Conservation (phyloP, 768 basidiomycete genomes). For the Inosperma sp. region DNA sequence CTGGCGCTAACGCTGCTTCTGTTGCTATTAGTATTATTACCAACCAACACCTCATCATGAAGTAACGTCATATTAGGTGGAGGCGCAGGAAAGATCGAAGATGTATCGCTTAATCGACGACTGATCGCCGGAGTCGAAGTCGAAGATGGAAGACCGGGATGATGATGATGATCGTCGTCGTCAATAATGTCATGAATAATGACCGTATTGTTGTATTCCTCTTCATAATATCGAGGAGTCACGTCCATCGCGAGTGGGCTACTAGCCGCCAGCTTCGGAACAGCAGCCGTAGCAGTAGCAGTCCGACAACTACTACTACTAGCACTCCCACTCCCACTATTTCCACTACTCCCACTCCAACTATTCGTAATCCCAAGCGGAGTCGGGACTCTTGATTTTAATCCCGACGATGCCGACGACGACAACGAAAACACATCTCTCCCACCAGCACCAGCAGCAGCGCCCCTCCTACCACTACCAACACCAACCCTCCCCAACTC, state of each 20-base stretch:
- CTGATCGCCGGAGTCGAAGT: conserved; percentile 25
- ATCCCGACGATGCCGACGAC: background rate
- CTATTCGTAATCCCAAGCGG: conserved; percentile 21
- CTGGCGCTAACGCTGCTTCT: conserved; percentile 22
- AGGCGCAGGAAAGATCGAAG: conserved; percentile 61
- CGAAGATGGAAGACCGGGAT: conserved; percentile 16
- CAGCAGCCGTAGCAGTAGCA: conserved; percentile 19
- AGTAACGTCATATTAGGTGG: conserved; percentile 76
- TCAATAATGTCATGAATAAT: conserved; percentile 22
- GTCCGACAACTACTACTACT: too few species aligned
- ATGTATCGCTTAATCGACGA: conserved; percentile 44
- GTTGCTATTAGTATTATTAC: conserved; percentile 13
- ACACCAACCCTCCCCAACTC: conserved; percentile 14
- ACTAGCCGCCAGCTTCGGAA: conserved; percentile 18
- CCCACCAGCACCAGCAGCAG: too few species aligned
- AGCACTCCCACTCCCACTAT: too few species aligned
- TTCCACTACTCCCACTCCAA: conserved; percentile 22
- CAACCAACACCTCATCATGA: conserved; percentile 40
- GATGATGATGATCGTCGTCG: conserved; percentile 9
- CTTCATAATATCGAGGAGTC: conserved; percentile 19
- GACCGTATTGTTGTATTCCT: conserved; percentile 18
- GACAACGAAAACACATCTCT: too few species aligned
- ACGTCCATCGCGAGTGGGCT: conserved; percentile 23
- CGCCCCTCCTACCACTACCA: conserved; percentile 12
- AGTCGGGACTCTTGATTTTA: conserved; percentile 8